Conservation (phyloP, 177 flowering plant genomes). For the Telopea speciosissima region DNA sequence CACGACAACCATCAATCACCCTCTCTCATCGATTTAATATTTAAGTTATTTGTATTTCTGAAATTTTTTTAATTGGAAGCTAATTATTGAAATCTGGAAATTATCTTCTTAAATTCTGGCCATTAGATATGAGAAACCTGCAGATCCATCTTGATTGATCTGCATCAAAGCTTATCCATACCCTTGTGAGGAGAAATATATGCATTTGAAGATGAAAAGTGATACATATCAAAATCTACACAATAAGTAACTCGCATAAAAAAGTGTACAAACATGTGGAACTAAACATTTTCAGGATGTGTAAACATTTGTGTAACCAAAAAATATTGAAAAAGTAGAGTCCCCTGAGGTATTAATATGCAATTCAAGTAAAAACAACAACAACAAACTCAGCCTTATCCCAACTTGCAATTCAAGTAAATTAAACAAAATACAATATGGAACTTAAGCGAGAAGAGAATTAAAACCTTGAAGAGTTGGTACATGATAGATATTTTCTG, state of each 20-base stretch:
- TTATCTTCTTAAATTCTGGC: too few species aligned
- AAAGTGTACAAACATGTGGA: neutral
- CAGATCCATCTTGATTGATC: too few species aligned
- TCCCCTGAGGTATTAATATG: neutral
- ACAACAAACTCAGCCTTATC: too few species aligned
- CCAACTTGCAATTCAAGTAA: neutral
- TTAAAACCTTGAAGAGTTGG: slow-evolving; percentile 40
- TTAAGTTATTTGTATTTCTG: too few species aligned
- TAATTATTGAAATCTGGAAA: too few species aligned
- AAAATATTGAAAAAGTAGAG: neutral
- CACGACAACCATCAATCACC: too few species aligned
- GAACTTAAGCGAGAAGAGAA: neutral
- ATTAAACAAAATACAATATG: neutral
- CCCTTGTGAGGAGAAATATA: too few species aligned
- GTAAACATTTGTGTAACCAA: too few species aligned
- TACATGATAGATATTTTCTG: slow-evolving; percentile 26
- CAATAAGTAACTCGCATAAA: neutral
- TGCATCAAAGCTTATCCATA: too few species aligned
- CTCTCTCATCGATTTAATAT: too few species aligned
- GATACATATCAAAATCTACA: neutral
- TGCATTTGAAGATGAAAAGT: neutral
- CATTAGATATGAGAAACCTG: too few species aligned
- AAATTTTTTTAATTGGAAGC: too few species aligned
- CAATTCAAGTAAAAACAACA: neutral
- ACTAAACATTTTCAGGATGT: neutral